These are phyloP conservation scores for Pichia sp. DNA, from an alignment of 1,139 yeast species.

Conservation along the genomic window DNA sequence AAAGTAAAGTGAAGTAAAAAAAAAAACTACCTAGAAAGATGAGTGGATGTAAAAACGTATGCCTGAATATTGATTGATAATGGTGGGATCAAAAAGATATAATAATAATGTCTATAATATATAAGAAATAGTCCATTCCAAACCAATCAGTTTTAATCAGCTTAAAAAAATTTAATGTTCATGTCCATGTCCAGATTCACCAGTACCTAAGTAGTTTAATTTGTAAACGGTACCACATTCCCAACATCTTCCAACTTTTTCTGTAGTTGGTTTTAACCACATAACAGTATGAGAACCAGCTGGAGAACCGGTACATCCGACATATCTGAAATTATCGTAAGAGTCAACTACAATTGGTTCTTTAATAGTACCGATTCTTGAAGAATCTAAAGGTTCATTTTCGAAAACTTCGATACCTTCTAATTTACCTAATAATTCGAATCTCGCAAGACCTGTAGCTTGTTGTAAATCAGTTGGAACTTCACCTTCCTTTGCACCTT, in stretches of 20 bases:
- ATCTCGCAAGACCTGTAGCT: constrained; percentile 97
- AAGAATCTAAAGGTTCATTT: constrained; percentile 77
- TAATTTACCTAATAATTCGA: constrained; percentile 87
- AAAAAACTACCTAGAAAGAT: no score
- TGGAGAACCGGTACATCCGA: constrained; percentile 96
- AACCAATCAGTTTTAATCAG: background rate
- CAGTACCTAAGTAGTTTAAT: constrained; percentile 77
- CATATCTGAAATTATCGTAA: constrained; percentile 88
- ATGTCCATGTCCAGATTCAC: constrained; percentile 24
- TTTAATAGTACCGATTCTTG: constrained; percentile 81
- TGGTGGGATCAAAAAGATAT: no score
- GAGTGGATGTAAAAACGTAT: no score
- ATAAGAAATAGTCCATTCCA: no score
- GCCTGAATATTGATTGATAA: no score
- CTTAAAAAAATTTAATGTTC: constrained; percentile 16
- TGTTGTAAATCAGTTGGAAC: constrained; percentile 93
- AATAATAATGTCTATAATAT: no score
- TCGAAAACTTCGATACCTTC: constrained; percentile 97
- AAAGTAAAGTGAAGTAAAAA: no score
- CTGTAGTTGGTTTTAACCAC: constrained; percentile 91
- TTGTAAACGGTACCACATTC: constrained; percentile 96
- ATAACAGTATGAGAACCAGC: constrained; percentile 84
- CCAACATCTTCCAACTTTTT: constrained; percentile 92
- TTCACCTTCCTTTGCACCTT: constrained; percentile 76
- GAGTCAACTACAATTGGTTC: constrained; percentile 90